Evolutionary conservation across 179 eudicot species (phyloP).

Genomic region (Nepenthes alata): DNA sequence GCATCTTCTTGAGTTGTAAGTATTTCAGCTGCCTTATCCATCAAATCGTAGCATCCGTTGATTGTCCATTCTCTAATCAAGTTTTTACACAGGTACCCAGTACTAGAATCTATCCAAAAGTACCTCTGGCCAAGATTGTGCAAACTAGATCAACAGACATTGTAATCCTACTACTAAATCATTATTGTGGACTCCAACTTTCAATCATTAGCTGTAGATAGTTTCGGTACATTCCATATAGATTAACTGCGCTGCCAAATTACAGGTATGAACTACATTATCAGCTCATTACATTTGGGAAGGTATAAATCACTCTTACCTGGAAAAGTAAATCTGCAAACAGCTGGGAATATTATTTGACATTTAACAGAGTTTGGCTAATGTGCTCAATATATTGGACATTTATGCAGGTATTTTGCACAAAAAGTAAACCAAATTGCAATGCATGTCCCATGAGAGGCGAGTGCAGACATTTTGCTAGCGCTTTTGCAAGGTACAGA

Average conservation of each 20-base stretch:
- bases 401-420: slow-evolving; percentile 57
- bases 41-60: not conserved
- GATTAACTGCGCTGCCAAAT: slow-evolving; percentile 3
- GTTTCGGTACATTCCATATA: too few species aligned
- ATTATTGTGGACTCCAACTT: not conserved
- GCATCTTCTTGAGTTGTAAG: slow-evolving; percentile 21
- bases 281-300: slow-evolving; percentile 89
- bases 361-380: not conserved
- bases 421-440: slow-evolving; percentile 66
- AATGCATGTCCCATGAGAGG: slow-evolving; percentile 70
- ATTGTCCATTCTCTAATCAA: not conserved
- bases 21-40: not conserved
- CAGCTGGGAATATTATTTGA: not conserved
- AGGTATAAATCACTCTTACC: slow-evolving; percentile 26
- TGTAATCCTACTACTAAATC: slow-evolving; percentile 22
- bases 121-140: slow-evolving; percentile 68
- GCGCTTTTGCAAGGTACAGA: slow-evolving; percentile 47
- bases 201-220: not conserved
- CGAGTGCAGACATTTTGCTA: slow-evolving; percentile 55
- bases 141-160: slow-evolving; percentile 49
- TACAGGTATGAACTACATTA: slow-evolving; percentile 76
- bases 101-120: slow-evolving; percentile 43
- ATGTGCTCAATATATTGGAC: not conserved
- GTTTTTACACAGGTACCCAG: slow-evolving; percentile 20
- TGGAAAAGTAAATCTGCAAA: not conserved